phyloP scores from a whole-genome alignment of 78 protist species.

The Cavenderia fasciculata region DNA sequence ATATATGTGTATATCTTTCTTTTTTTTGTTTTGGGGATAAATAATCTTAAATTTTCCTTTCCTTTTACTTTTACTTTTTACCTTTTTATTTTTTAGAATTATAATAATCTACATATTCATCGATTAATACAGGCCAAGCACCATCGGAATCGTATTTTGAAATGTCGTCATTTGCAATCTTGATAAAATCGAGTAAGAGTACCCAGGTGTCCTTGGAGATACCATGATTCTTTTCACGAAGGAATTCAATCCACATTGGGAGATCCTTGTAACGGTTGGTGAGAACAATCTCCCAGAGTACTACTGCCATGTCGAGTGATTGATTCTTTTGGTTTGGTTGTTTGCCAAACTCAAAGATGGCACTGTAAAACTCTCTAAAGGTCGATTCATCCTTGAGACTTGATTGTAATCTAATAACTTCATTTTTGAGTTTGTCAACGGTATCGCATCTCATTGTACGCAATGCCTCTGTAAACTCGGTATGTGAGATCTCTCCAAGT shows the following conservation, averaged over 20 bases:
- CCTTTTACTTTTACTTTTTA: too few relatives aligned
- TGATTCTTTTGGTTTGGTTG: conserved; percentile 34
- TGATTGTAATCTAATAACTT: neutral
- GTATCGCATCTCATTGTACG: conserved; percentile 1
- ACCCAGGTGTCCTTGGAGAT: conserved; percentile 56
- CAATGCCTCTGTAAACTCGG: conserved; percentile 21
- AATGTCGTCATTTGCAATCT: conserved; percentile 62
- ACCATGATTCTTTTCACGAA: conserved; percentile 35
- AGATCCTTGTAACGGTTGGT: conserved; percentile 4
- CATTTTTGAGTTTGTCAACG: conserved; percentile 2
- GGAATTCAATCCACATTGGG: conserved; percentile 37
- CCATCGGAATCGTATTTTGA: conserved; percentile 59
- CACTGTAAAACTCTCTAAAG: conserved; percentile 45
- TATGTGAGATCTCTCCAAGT: conserved; percentile 20
- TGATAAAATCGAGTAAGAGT: conserved; percentile 41
- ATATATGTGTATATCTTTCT: too few relatives aligned
- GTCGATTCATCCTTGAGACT: neutral
- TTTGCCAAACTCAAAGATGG: conserved; percentile 39
- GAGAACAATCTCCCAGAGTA: conserved; percentile 40
- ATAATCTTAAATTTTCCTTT: too few relatives aligned
- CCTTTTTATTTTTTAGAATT: too few relatives aligned
- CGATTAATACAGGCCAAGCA: conserved; percentile 72
- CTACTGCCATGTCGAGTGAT: conserved; percentile 37
- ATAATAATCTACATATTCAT: conserved; percentile 45
- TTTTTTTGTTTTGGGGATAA: too few relatives aligned